Conservation (phyloP, 2,329 filamentous ascomycete genomes). For the Alternaria longipes region DNA sequence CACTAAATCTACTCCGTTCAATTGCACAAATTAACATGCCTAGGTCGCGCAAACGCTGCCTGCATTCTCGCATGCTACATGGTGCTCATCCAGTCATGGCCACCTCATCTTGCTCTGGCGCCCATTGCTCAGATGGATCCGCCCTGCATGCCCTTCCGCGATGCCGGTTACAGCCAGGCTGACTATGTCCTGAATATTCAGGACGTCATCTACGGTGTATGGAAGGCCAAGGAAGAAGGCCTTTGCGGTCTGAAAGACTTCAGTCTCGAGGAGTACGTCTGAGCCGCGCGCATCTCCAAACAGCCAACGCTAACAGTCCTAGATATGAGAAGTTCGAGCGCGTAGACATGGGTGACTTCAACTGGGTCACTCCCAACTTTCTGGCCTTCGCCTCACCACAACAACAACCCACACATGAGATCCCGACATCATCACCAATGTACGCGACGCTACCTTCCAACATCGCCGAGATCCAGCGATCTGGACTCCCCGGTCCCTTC, state of each 20-base stretch:
- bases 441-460: slow-evolving; percentile 79
- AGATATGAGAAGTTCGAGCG: slow-evolving; percentile 93
- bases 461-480: slow-evolving; percentile 74
- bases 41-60: slow-evolving; percentile 89
- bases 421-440: slow-evolving; percentile 75
- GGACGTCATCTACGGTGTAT: slow-evolving; percentile 97
- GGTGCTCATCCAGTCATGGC: slow-evolving; percentile 98
- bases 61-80: slow-evolving; percentile 98
- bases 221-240: slow-evolving; percentile 97
- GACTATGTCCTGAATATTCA: slow-evolving; percentile 96
- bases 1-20: not conserved
- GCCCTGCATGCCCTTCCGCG: slow-evolving; percentile 97
- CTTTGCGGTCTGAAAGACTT: slow-evolving; percentile 93
- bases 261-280: slow-evolving; percentile 81
- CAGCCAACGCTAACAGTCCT: slow-evolving; percentile 27
- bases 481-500: slow-evolving; percentile 82
- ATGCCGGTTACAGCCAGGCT: slow-evolving; percentile 97
- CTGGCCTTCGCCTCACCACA: slow-evolving; percentile 96
- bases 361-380: slow-evolving; percentile 97
- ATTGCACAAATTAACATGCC: slow-evolving; percentile 27
- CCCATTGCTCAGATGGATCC: slow-evolving; percentile 97
- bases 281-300: not conserved
- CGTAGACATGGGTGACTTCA: slow-evolving; percentile 99
- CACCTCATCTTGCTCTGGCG: slow-evolving; percentile 91
- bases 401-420: slow-evolving; percentile 76